Base-by-base conservation (phyloP, 176 grass and related monocot genomes). In the Olyra latifolia region DNA sequence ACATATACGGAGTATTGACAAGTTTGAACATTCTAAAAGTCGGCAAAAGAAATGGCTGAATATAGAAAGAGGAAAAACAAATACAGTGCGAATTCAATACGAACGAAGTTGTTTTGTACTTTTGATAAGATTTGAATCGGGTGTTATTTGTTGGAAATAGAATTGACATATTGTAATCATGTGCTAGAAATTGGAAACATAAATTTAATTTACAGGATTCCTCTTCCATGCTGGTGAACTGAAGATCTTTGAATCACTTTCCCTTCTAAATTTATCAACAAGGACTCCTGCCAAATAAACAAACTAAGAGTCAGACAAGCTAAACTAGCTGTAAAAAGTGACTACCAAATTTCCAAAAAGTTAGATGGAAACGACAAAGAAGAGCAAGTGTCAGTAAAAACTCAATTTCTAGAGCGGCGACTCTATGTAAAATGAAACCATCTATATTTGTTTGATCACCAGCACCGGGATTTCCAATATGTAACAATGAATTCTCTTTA, bases 351-450 rank as follows among this genome's bases (percentile, higher is more conserved):
- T 35, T 35, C 32, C 32, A 35, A 52, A 3, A 79, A 30, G 53
- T 84, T 74, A 53, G 9, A 75, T 38, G 13, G 9, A 54, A 38
- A 46, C 22, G 7, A 43, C 23, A 77, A 24, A 30, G 45, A 73
- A 82, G 32, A 58, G 73, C 0, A 69, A 75, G 1, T 17, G 6
- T 46, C 15, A 70, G 43, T 9, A 56, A 5, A 23, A 9, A 61
- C 70, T 80, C 81, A 75, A 84, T 84, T 45, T 89, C 87, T 43
- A 75, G 54, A 59, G 52, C 35, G 64, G 38, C 62, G 78, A 75
- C 62, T 69, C 32, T 75, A 66, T 89, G 76, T 82, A 89, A 62
- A 32, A 89, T 52, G 57, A 85, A 89, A 19, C 87, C 77, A 71
- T 81, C 82, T 6, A 46, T 44, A 46, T 35, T 47, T 47, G 10